phyloP scores from a whole-genome alignment of 768 basidiomycete species.

The Zangia roseola region DNA sequence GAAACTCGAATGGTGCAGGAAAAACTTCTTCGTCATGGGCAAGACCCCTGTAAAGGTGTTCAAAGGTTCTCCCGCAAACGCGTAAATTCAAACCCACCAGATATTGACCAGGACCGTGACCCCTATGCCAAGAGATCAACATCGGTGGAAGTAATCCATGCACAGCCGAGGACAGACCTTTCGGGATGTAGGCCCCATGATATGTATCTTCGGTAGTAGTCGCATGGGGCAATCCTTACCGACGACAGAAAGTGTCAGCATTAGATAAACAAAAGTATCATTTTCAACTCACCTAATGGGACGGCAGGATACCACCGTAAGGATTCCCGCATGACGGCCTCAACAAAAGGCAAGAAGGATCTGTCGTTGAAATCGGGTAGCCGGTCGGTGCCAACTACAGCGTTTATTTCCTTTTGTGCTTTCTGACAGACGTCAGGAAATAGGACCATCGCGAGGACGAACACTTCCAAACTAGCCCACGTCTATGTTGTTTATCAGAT shows the following conservation, averaged over 20 bases:
- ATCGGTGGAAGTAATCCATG: background rate
- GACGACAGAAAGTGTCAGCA: background rate
- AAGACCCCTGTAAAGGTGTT: constrained; percentile 34
- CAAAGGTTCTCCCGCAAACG: background rate
- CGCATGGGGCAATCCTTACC: constrained; percentile 23
- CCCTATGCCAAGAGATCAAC: constrained; percentile 8
- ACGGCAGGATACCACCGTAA: constrained; percentile 23
- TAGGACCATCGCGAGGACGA: constrained; percentile 30
- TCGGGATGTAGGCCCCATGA: constrained; percentile 23
- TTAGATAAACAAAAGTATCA: background rate
- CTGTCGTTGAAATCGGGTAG: constrained; percentile 25
- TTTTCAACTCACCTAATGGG: constrained; percentile 20
- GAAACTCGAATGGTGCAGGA: constrained; percentile 39
- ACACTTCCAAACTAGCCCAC: constrained; percentile 16
- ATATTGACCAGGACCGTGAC: constrained; percentile 20
- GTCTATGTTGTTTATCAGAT: constrained; percentile 15
- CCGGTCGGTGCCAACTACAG: constrained; percentile 18
- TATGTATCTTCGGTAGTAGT: constrained; percentile 22
- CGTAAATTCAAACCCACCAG: constrained; percentile 14
- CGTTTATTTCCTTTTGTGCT: constrained; percentile 26
- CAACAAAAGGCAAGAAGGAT: constrained; percentile 23
- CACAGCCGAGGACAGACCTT: constrained; percentile 14
- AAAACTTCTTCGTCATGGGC: constrained; percentile 38
- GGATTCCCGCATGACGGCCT: constrained; percentile 23
- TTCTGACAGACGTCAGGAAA: constrained; percentile 23